Evolutionary conservation across 495 filamentous ascomycete species (phyloP), one percentile per base, ranked within the genome.

Genomic region (Aspergillus hancockii): DNA sequence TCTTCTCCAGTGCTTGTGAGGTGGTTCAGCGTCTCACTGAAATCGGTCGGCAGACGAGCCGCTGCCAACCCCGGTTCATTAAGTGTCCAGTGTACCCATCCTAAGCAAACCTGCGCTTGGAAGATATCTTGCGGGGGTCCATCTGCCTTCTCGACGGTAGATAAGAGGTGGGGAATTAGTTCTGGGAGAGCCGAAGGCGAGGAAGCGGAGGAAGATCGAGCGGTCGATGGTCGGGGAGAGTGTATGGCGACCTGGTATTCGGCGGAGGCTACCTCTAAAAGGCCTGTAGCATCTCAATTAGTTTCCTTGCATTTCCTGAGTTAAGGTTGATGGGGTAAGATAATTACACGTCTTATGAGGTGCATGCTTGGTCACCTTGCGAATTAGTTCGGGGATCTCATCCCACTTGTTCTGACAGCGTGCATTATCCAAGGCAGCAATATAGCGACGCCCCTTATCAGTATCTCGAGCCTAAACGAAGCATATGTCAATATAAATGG

Each of bases 291-390:
- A 41, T 23, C 5, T 21, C 49, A 21, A 22, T 67, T 54, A 67
- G 57, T 21, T 23, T 53, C 34, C 23, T 53, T 36, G 45, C 70
- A 67, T 65, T 62, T 43, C 19, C 40, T 30, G 8, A 30, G 64
- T 52, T 10, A 31, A 16, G 57, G 49, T 30, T 47, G 49, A 41
- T 18, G 59, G 55, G 49, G 53, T 52, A 60, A 58, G 38, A 54
- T 60, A 60, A 64, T 58, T 87, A 97, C 94, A 97, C 70, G 82
- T 83, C 66, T 89, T 86, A 32, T 93, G 86, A 47, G 92, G 88
- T 59, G 92, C 91, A 83, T 98, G 93, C 67, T 98, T 97, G 65
- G 85, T 88, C 59, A 97, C 83, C 75, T 98, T 98, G 63, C 92
- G 84, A 63, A 90, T 85, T 59, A 96, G 79, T 75, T 97, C 94